phyloP scores from a whole-genome alignment of 2,329 filamentous ascomycete genomes.

The Aspergillus niger region DNA sequence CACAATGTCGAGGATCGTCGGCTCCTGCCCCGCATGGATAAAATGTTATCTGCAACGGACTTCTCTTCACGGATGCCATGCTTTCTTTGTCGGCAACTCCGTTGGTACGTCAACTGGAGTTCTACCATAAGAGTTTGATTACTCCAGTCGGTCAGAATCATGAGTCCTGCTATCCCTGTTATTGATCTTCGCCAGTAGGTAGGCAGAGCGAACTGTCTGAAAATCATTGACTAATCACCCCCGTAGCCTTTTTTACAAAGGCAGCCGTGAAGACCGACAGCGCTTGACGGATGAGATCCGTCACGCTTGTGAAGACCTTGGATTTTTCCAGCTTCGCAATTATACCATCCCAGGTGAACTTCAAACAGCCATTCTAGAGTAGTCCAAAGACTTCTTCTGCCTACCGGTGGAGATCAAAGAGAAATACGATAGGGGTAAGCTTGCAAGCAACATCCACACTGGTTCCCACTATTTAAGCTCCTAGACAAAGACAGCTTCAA shows the following conservation, averaged over 20 bases:
- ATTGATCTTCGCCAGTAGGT: not conserved
- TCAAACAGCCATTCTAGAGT: conserved; percentile 47
- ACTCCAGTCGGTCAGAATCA: not conserved
- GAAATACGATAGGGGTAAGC: conserved; percentile 24
- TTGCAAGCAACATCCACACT: not conserved
- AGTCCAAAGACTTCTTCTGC: conserved; percentile 52
- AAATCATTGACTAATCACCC: not conserved
- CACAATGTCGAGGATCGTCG: too few relatives aligned
- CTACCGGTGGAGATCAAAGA: conserved; percentile 35
- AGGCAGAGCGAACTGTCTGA: not conserved
- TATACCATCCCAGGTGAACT: conserved; percentile 49
- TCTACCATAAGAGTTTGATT: not conserved
- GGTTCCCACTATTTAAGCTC: not conserved
- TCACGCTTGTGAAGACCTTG: conserved; percentile 48
- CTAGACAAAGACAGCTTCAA: conserved; percentile 5
- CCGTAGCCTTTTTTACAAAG: conserved; percentile 8
- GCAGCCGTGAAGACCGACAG: conserved; percentile 2
- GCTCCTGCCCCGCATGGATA: not conserved
- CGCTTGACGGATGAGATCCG: conserved; percentile 39
- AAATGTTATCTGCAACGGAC: not conserved
- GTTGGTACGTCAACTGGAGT: too few relatives aligned
- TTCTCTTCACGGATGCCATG: too few relatives aligned
- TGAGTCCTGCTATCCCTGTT: not conserved
- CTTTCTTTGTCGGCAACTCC: too few relatives aligned
- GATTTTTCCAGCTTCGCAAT: conserved; percentile 57